These are phyloP conservation scores for Ascosphaera acerosa DNA, from an alignment of 2,329 filamentous ascomycete species.

Conservation along the genomic window DNA sequence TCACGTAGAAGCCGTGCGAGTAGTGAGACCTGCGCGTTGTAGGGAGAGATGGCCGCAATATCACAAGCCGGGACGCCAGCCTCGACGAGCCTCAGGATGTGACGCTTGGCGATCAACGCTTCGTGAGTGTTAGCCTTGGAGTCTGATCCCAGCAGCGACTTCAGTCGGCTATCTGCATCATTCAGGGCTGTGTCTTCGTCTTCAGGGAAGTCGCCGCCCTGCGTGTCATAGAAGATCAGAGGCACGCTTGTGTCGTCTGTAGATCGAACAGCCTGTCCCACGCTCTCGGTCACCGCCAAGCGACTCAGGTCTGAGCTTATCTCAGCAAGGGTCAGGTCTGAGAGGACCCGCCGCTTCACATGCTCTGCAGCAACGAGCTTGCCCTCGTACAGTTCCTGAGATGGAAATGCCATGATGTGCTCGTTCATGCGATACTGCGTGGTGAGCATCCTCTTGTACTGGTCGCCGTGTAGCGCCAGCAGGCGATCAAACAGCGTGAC, in stretches of 20 bases:
- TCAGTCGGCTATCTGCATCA: slow-evolving; percentile 6
- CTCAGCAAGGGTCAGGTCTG: slow-evolving; percentile 39
- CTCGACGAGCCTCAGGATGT: slow-evolving; percentile 50
- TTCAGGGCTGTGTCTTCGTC: slow-evolving; percentile 25
- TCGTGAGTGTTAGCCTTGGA: slow-evolving; percentile 90
- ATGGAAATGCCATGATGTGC: slow-evolving; percentile 84
- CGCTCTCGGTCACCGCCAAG: not conserved
- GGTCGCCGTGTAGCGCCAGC: slow-evolving; percentile 50
- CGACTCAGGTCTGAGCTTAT: not conserved
- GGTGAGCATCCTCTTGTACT: slow-evolving; percentile 83
- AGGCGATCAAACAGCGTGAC: slow-evolving; percentile 85
- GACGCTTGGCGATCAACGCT: slow-evolving; percentile 50
- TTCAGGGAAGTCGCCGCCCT: slow-evolving; percentile 70
- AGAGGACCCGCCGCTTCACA: slow-evolving; percentile 51
- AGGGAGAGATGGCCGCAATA: slow-evolving; percentile 84
- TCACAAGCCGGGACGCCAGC: slow-evolving; percentile 61
- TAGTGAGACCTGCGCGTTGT: slow-evolving; percentile 76
- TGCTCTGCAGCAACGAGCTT: slow-evolving; percentile 56
- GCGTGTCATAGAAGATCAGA: slow-evolving; percentile 84
- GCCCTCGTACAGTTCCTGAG: slow-evolving; percentile 61
- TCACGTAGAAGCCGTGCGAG: slow-evolving; percentile 46
- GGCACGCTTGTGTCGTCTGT: slow-evolving; percentile 75
- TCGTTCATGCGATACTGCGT: slow-evolving; percentile 98
- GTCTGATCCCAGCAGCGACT: slow-evolving; percentile 32
- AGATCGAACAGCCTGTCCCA: slow-evolving; percentile 31